A percentile compares a stretch with the other conserved stretches of the same genome.
Evolutionary conservation across 2,329 filamentous ascomycete species (phyloP).

Genomic region (Fusarium fracticaudum): DNA sequence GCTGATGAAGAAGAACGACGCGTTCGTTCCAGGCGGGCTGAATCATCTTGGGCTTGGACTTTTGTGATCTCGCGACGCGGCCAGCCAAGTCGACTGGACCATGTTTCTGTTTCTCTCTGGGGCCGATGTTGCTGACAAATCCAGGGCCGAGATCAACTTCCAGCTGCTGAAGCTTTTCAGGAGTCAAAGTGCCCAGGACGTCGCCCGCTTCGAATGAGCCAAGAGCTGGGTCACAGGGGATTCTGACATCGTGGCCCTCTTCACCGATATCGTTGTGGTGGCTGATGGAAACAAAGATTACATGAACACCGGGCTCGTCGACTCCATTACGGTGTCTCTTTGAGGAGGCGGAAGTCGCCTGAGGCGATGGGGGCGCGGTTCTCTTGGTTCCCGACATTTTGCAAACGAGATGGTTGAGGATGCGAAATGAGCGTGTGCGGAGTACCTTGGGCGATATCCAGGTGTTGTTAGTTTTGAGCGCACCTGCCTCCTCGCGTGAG

Average conservation of each 20-base stretch:
- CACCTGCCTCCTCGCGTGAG: not conserved
- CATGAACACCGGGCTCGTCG: not conserved
- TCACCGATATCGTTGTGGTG: not conserved
- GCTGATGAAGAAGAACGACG: not conserved
- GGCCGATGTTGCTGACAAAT: not conserved
- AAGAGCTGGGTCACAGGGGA: not conserved
- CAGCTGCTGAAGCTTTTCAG: not conserved
- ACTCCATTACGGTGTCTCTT: not conserved
- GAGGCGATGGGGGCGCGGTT: not conserved
- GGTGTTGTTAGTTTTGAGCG: not conserved
- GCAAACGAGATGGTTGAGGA: not conserved
- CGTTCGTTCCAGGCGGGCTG: not conserved
- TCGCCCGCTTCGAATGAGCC: not conserved
- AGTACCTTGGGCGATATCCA: not conserved
- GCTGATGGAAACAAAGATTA: not conserved
- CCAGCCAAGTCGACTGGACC: not conserved
- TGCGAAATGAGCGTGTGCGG: not conserved
- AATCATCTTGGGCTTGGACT: not conserved
- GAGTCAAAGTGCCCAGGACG: not conserved
- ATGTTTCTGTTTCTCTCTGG: not conserved
- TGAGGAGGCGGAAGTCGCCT: not conserved
- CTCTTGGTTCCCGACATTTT: not conserved
- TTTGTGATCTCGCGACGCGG: not conserved
- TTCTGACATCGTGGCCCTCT: not conserved
- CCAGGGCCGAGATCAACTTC: not conserved